phyloP scores from a whole-genome alignment of 225 moss, liverwort and hornwort species.

The Polytrichum formosum region DNA sequence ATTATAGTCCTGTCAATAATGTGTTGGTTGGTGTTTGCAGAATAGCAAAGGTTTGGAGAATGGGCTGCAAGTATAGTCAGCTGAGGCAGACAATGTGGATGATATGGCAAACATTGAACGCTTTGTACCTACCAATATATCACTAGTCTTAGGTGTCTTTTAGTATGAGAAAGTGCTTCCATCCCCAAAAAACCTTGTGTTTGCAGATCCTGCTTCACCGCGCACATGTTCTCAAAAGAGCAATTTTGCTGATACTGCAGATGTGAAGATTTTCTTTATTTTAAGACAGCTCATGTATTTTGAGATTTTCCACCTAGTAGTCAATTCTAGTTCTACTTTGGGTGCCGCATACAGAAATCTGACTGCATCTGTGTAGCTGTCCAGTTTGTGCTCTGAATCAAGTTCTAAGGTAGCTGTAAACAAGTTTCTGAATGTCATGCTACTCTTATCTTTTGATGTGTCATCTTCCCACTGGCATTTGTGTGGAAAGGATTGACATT shows the following conservation, averaged over 20 bases:
- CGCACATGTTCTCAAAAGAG: conserved; percentile 9
- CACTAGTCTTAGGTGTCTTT: conserved; percentile 11
- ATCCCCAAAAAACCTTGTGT: conserved; percentile 15
- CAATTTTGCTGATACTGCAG: conserved; percentile 23
- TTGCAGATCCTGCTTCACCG: conserved; percentile 16
- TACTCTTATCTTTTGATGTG: no score
- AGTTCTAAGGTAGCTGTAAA: no score
- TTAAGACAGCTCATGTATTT: background rate
- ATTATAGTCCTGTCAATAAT: background rate
- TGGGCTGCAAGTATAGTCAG: conserved; percentile 33
- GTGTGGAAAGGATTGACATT: no score
- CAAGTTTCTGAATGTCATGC: no score
- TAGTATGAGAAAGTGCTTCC: conserved; percentile 16
- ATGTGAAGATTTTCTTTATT: conserved; percentile 14
- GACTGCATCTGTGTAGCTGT: no score
- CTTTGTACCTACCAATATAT: conserved; percentile 11
- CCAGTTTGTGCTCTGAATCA: no score
- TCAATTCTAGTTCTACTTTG: no score
- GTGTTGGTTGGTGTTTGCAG: conserved; percentile 14
- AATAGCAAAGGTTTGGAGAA: conserved; percentile 27
- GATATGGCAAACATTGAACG: conserved; percentile 17
- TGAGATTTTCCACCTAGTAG: no score
- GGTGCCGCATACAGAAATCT: no score
- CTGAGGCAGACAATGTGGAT: conserved; percentile 15
- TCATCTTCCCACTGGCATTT: no score